Base-by-base conservation (phyloP, 2,329 filamentous ascomycete species). In the Epichloe typhina region DNA sequence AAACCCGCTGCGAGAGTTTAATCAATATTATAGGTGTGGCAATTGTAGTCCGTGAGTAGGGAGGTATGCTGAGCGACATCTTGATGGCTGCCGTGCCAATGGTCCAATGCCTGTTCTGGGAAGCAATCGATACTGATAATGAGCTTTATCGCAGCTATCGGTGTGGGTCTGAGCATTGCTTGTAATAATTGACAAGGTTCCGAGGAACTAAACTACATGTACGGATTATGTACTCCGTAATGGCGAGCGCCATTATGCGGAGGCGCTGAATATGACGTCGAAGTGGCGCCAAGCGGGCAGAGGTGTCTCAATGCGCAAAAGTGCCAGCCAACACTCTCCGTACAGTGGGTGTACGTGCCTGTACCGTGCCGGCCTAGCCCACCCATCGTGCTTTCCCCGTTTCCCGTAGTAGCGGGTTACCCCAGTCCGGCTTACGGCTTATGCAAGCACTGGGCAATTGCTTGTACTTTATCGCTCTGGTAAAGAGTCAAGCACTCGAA, bases 241-340 rank as follows among this genome's bases (percentile, higher is more conserved):
- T 37, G 42, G 35, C 35, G 41, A 43, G 37, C 35, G n/a, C 33
- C 8, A 43, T 36, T 8, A 39, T 41, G 38, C 49, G 45, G 41
- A 38, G 46, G 19, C 38, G 42, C 19, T 38, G 33, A 17, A 35
- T 11, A 36, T 52, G 50, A 52, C 50, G 50, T 52, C 50, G 36
- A 48, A 51, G 45, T 23, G 43, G 26, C 19, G 33, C 21, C 17
- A n/a, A 8, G 26, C 17, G 13, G 21, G 11, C 12, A 15, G 40
- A 13, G 41, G 7, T 31, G 31, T 31, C 31, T 31, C 31, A 31
- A 31, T 31, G 31, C 9, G 8, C 31, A 11, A 31, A 31, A 31
- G 31, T 31, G 8, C 31, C 31, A 31, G 31, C 3, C 3, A 31
- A 11, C 31, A 31, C 31, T 31, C 9, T 11, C 31, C 31, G 31